A percentile compares a stretch with the other conserved stretches of the same genome.
phyloP scores from a whole-genome alignment of 2,329 filamentous ascomycete species.

The Aureobasidium lini region DNA sequence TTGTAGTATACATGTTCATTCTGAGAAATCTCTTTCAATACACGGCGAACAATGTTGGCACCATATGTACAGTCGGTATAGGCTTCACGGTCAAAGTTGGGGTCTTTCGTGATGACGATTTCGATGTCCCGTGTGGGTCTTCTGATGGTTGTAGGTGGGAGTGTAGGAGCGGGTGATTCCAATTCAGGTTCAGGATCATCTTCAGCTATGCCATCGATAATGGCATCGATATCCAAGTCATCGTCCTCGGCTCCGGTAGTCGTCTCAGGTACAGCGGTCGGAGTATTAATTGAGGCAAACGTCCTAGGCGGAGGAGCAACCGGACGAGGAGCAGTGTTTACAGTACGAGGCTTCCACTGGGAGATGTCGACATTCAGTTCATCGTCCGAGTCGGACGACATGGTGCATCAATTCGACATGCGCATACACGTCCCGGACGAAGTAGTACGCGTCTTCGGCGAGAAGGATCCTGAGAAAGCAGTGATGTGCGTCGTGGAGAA shows the following conservation, averaged over 20 bases:
- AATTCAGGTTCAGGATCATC: background rate
- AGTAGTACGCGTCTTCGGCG: background rate
- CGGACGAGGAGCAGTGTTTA: background rate
- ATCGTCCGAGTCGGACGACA: conserved; percentile 21
- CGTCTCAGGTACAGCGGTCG: background rate
- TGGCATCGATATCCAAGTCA: conserved; percentile 8
- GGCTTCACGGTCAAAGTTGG: background rate
- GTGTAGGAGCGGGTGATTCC: background rate
- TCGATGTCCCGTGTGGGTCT: background rate
- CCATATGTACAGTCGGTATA: conserved; percentile 24
- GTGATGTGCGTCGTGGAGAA: background rate
- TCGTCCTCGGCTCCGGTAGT: background rate
- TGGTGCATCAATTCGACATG: background rate
- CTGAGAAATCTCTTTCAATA: conserved; percentile 32
- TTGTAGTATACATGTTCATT: conserved; percentile 31
- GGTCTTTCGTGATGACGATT: background rate
- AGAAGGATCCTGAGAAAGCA: no score
- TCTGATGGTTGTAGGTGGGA: background rate
- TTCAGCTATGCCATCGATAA: background rate
- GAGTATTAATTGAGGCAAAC: conserved; percentile 6
- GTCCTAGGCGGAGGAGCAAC: background rate
- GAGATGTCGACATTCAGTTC: conserved; percentile 22
- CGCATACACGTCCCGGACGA: background rate
- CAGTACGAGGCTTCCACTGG: conserved; percentile 20
- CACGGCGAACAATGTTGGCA: conserved; percentile 28